Evolutionary conservation across 345 rosid genomes (phyloP).

Genomic region (Microcos paniculata): DNA sequence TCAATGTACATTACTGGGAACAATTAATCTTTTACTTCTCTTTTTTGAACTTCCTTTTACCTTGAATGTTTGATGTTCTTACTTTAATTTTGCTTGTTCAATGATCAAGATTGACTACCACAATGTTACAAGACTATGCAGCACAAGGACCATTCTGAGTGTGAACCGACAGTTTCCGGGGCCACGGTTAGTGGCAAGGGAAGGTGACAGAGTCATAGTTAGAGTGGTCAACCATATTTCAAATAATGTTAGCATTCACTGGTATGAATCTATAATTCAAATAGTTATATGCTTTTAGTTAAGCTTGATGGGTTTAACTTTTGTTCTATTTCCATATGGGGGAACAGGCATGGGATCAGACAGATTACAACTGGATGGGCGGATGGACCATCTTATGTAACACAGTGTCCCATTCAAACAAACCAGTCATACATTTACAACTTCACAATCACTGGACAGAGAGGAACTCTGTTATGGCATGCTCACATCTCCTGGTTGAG

Average conservation of each 20-base stretch:
- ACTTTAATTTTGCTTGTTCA: neutral
- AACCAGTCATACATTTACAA: constrained; percentile 46
- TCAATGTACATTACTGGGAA: constrained; percentile 39
- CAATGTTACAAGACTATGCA: constrained; percentile 53
- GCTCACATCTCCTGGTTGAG: constrained; percentile 71
- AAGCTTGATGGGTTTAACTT: too few species aligned
- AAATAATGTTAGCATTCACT: constrained; percentile 48
- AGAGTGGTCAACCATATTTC: constrained; percentile 51
- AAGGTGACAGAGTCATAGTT: constrained; percentile 52
- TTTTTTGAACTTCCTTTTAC: neutral
- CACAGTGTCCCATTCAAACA: constrained; percentile 64
- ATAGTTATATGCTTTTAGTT: neutral
- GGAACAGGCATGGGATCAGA: constrained; percentile 58
- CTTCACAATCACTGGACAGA: constrained; percentile 61
- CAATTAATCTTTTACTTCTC: neutral
- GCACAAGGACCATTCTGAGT: constrained; percentile 45
- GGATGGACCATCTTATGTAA: constrained; percentile 57
- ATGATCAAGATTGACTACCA: constrained; percentile 29
- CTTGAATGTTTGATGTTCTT: neutral
- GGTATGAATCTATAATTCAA: constrained; percentile 30
- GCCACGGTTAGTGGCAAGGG: constrained; percentile 56
- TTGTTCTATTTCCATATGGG: neutral
- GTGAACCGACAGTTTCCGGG: constrained; percentile 58
- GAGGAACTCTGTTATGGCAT: constrained; percentile 69
- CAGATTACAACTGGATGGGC: constrained; percentile 56